Evolutionary conservation across 2,329 filamentous ascomycete genomes (phyloP).

Genomic region (Gnomoniopsis sp.): DNA sequence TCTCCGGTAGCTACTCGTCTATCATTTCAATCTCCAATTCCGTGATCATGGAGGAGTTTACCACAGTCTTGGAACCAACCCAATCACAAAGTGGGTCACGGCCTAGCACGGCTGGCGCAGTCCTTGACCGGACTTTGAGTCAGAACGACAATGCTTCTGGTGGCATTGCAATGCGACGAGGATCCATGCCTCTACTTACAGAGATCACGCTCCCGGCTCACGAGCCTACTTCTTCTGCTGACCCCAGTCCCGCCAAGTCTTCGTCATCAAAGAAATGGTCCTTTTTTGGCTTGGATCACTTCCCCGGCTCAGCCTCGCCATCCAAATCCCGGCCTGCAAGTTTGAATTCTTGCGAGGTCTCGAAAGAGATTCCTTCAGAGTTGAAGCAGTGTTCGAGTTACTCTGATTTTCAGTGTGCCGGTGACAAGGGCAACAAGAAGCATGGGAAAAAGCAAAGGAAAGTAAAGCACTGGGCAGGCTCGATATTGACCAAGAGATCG

Average conservation of each 20-base stretch:
- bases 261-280: slow-evolving; percentile 56
- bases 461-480: slow-evolving; percentile 70
- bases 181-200: slow-evolving; percentile 56
- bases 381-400: slow-evolving; percentile 18
- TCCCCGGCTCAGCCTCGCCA: slow-evolving; percentile 42
- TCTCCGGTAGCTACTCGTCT: slow-evolving; percentile 78
- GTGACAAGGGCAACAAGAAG: slow-evolving; percentile 27
- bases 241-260: slow-evolving; percentile 47
- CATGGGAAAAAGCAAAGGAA: slow-evolving; percentile 56
- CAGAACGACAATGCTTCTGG: slow-evolving; percentile 29
- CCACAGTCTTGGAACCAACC: slow-evolving; percentile 33
- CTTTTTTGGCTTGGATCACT: slow-evolving; percentile 59
- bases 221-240: slow-evolving; percentile 29
- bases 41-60: slow-evolving; percentile 34
- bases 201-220: slow-evolving; percentile 35
- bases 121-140: slow-evolving; percentile 53
- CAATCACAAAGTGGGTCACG: slow-evolving; percentile 43
- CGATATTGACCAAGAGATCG: slow-evolving; percentile 61
- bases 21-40: slow-evolving; percentile 59
- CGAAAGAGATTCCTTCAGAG: slow-evolving; percentile 24
- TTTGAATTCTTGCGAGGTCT: slow-evolving; percentile 41
- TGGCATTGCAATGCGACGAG: slow-evolving; percentile 47
- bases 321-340: slow-evolving; percentile 45
- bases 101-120: slow-evolving; percentile 69
- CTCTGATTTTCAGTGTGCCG: slow-evolving; percentile 19